A percentile compares a stretch with the other conserved stretches of the same genome.
These are phyloP conservation scores for Lasiodiplodia citricola DNA, from an alignment of 2,329 filamentous ascomycete species.

Conservation along the genomic window DNA sequence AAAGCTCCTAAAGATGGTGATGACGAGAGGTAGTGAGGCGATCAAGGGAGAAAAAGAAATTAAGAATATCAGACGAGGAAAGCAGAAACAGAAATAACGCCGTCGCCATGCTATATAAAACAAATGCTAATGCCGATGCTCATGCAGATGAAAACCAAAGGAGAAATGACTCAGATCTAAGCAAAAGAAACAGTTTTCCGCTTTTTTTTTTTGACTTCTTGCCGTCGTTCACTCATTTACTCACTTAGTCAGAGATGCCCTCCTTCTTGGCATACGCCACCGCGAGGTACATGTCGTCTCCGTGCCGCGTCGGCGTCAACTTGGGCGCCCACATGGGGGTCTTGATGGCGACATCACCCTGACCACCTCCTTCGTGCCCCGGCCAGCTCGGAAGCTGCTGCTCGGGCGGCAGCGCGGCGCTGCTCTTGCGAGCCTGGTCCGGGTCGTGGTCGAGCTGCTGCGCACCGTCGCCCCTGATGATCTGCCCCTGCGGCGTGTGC, in stretches of 20 bases:
- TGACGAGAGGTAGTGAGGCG: background rate
- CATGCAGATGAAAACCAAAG: background rate
- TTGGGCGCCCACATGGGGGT: conserved; percentile 64
- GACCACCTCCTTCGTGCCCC: background rate
- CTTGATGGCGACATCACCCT: conserved; percentile 20
- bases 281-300: conserved; percentile 65
- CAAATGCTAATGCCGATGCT: background rate
- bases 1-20: background rate
- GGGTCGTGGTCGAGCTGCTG: conserved; percentile 21
- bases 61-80: background rate
- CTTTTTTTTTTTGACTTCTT: background rate
- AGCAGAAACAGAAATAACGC: background rate
- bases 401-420: background rate
- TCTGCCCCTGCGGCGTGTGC: conserved; percentile 31
- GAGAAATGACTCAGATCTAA: background rate
- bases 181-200: background rate
- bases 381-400: background rate
- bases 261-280: conserved; percentile 38
- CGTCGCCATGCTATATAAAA: conserved; percentile 8
- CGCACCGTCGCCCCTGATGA: background rate
- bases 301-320: conserved; percentile 69
- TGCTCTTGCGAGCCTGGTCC: conserved; percentile 17
- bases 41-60: background rate
- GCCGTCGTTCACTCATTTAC: background rate
- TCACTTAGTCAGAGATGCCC: background rate